Base-by-base conservation (phyloP, 2,329 filamentous ascomycete genomes). In the Phialocephala subalpina region DNA sequence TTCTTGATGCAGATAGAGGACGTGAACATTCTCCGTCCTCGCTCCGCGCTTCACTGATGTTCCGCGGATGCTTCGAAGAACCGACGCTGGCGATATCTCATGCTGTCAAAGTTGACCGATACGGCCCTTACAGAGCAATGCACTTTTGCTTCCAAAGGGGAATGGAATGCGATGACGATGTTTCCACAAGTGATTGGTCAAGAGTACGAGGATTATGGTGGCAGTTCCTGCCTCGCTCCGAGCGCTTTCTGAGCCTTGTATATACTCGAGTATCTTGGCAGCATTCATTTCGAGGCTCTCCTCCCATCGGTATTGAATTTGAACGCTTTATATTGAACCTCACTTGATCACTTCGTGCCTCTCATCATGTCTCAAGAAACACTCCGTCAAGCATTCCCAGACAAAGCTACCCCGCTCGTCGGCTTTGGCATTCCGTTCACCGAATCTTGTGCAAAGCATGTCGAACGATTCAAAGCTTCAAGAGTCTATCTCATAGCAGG, bases 301-400 rank as follows among this genome's bases (percentile, higher is more conserved):
- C 4, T 33, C 29, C 9, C 29, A n/a, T n/a, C n/a, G n/a, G n/a
- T n/a, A n/a, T n/a, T n/a, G n/a, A n/a, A n/a, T n/a, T n/a, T n/a
- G n/a, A n/a, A n/a, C n/a, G n/a, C n/a, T n/a, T n/a, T n/a, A n/a
- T n/a, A n/a, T n/a, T n/a, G n/a, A n/a, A n/a, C n/a, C 20, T 49
- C 45, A 3, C 38, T 11, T 49, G 3, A 2, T 3, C n/a, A 49
- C 5, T 49, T 22, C 45, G 11, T 22, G n/a, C n/a, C n/a, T 22
- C 4, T 8, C 20, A 64, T 47, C 33, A 53, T 36, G 72, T 94
- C 90, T 63, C 82, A 20, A 36, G 66, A 68, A 57, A 61, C 38
- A 1, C 42, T 47, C 33, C 40, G 25, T 16, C 52, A 45, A 55
- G 58, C 65, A 16, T 67, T 67, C 42, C 62, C 58, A 20, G 62